phyloP scores from a whole-genome alignment of 139 green algal species.

The Limnomonas spitsbergensis region DNA sequence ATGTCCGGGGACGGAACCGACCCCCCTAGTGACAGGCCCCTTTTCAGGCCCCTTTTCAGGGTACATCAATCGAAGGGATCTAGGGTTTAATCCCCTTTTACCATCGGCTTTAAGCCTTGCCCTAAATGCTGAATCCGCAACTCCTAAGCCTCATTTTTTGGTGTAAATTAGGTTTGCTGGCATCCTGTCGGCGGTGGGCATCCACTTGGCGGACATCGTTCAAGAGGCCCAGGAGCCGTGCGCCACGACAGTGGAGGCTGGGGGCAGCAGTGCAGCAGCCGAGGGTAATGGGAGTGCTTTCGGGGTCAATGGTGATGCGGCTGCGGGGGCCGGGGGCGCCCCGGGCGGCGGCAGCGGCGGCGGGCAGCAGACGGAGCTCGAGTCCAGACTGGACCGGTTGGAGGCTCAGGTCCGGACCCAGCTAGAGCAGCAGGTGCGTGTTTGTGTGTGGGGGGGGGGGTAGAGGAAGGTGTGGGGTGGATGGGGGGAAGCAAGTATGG shows the following conservation, averaged over 20 bases:
- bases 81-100: too few species aligned
- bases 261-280: background rate
- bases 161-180: conserved; percentile 77
- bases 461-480: background rate
- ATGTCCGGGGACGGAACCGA: too few species aligned
- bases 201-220: conserved; percentile 91
- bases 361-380: conserved; percentile 32
- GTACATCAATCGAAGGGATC: too few species aligned
- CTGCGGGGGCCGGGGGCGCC: too few species aligned
- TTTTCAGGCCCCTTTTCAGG: too few species aligned
- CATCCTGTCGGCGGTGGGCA: conserved; percentile 92
- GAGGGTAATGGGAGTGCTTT: too few species aligned
- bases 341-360: background rate
- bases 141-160: too few species aligned
- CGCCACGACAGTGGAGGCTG: conserved; percentile 37
- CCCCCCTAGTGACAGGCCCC: too few species aligned
- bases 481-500: too few species aligned
- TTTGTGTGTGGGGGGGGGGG: background rate
- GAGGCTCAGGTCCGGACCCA: conserved; percentile 32
- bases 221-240: conserved; percentile 83
- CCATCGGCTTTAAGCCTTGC: too few species aligned
- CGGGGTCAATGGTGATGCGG: too few species aligned
- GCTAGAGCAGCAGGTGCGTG: conserved; percentile 50
- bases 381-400: conserved; percentile 57
- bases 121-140: too few species aligned